phyloP scores from a whole-genome alignment of 2,329 filamentous ascomycete species.

The Cytospora leucostoma region DNA sequence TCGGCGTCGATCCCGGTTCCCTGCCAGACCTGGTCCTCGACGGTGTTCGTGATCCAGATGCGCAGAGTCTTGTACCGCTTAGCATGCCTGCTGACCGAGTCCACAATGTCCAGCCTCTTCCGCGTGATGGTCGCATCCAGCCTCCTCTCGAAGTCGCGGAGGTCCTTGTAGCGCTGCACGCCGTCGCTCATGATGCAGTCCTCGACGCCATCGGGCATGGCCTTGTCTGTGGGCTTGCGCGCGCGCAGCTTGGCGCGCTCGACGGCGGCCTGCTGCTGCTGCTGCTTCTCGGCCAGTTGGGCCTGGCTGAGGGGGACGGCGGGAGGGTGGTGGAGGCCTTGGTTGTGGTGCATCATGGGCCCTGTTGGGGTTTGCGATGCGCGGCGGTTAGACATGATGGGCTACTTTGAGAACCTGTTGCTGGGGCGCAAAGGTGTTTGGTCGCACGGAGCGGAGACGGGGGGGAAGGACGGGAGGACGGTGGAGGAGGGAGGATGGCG shows the following conservation, averaged over 20 bases:
- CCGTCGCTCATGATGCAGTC: constrained; percentile 80
- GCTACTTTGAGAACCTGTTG: constrained; percentile 1
- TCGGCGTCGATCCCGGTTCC: constrained; percentile 67
- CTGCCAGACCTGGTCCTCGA: constrained; percentile 94
- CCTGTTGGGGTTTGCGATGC: constrained; percentile 39
- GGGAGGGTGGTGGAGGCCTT: constrained; percentile 23
- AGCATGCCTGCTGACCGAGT: constrained; percentile 72
- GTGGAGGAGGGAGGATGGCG: not conserved
- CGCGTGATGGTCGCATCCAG: constrained; percentile 92
- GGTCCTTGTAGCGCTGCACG: constrained; percentile 76
- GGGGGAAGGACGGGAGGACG: not conserved
- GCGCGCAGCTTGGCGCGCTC: constrained; percentile 78
- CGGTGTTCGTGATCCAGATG: constrained; percentile 93
- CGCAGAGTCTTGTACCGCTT: constrained; percentile 85
- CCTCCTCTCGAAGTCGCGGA: constrained; percentile 84
- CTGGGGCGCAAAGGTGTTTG: constrained; percentile 3
- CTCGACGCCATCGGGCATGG: constrained; percentile 87
- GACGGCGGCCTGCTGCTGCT: constrained; percentile 53
- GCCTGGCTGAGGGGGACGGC: constrained; percentile 54
- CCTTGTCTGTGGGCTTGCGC: constrained; percentile 91
- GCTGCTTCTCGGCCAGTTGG: constrained; percentile 54
- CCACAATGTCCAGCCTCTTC: constrained; percentile 88
- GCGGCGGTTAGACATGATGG: constrained; percentile 23
- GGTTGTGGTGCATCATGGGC: constrained; percentile 56
- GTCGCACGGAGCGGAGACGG: constrained; percentile 6